Evolutionary conservation across 1,284 basidiomycete species (phyloP), one percentile per base, ranked within the genome.

Genomic region (Cryptococcus depauperatus): DNA sequence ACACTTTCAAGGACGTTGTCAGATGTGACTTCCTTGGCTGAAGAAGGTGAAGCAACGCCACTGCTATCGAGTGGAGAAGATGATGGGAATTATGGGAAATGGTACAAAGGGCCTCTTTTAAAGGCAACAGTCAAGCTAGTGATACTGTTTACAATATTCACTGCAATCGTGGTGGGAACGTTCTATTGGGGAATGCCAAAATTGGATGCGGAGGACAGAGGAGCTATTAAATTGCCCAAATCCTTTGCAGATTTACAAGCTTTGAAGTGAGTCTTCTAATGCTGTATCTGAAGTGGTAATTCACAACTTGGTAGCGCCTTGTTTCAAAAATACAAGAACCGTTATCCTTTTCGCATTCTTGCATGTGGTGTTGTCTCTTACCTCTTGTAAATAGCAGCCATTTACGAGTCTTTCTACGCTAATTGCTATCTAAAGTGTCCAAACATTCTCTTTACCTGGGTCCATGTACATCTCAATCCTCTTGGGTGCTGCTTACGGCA

Each of bases 391-490:
- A 74, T 67, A n/a, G 25, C 14, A 18, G 18, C 8, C 47, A 79
- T 75, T 11, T n/a, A 6, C 25, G 39, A 3, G 8, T 16, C 9
- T 26, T 40, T 37, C 52, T 47, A 48, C 13, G 32, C 7, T 46
- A 21, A 46, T 44, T 14, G 18, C 18, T 10, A 23, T 38, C 19
- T 5, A 14, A 64, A 91, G 89, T 70, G 77, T 97, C 4, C 93
- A 98, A 75, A 88, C 91, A 0, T 98, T 97, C 71, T 91, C 88
- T 2, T 78, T 98, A 5, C 93, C 93, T 0, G 93, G 93, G 0
- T 93, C 89, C 19, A 97, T 97, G 92, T 98, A 98, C 68, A 80
- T 98, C 50, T 90, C 88, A 41, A 96, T 97, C 62, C 81, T 97
- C 7, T 91, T 87, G 11, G 93, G 93, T 26, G 93, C 93, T 0